Evolutionary conservation across 129 eudicot species (phyloP).

Genomic region (Logfia minima): DNA sequence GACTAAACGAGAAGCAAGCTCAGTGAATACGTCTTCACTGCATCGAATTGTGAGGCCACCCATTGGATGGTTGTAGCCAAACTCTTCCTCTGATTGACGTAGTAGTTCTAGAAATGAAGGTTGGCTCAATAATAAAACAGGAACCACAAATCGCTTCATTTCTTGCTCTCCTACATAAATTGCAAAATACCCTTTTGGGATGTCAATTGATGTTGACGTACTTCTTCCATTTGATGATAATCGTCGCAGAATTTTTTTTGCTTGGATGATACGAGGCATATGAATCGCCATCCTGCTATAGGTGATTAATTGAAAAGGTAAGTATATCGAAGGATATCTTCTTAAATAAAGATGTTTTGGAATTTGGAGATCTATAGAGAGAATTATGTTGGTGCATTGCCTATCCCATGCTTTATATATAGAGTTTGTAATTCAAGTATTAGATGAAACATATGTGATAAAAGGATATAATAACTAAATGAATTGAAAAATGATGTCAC

Average conservation of each 20-base stretch:
- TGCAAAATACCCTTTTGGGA: neutral
- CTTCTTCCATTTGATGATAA: neutral
- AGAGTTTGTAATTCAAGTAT: too few relatives aligned
- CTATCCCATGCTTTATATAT: too few relatives aligned
- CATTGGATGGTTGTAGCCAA: neutral
- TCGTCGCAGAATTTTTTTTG: neutral
- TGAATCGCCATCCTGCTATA: too few relatives aligned
- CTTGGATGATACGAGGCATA: neutral
- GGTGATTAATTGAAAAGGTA: too few relatives aligned
- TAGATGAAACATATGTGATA: too few relatives aligned
- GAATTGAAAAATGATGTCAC: too few relatives aligned
- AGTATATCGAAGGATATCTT: too few relatives aligned
- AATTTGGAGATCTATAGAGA: too few relatives aligned
- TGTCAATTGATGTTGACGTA: neutral
- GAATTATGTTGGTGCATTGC: too few relatives aligned
- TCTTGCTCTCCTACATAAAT: neutral
- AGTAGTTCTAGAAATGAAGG: neutral
- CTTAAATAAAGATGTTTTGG: too few relatives aligned
- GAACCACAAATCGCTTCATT: neutral
- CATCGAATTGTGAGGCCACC: neutral
- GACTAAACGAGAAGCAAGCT: neutral
- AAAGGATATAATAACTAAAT: too few relatives aligned
- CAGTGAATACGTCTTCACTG: neutral
- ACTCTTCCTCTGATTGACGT: neutral
- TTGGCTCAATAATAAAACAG: neutral